Conservation (phyloP, 176 grass and related monocot species). For the Triticum monococcum region DNA sequence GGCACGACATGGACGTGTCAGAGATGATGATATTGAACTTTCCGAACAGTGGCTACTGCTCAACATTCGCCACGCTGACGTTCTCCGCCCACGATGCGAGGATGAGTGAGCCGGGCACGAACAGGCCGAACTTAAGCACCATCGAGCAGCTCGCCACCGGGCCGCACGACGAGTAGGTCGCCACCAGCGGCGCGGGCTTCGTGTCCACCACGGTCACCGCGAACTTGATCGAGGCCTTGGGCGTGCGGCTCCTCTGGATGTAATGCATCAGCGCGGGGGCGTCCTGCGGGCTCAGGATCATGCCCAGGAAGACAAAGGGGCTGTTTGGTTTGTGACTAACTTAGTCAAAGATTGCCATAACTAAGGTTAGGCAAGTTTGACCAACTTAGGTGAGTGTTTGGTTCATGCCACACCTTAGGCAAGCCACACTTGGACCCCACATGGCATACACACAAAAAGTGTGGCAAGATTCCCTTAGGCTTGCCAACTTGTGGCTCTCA, state of each 20-base stretch:
- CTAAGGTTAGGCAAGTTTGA: too few relatives aligned
- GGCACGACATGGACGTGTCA: slow-evolving; percentile 80
- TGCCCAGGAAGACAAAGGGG: slow-evolving; percentile 57
- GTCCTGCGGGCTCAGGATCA: slow-evolving; percentile 47
- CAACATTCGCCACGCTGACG: slow-evolving; percentile 22
- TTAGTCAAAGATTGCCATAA: too few relatives aligned
- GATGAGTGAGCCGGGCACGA: slow-evolving; percentile 62
- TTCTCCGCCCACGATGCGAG: slow-evolving; percentile 72
- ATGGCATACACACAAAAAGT: too few relatives aligned
- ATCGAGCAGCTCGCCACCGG: slow-evolving; percentile 51
- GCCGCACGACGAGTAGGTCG: slow-evolving; percentile 70
- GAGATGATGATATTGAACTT: slow-evolving; percentile 74
- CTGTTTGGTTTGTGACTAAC: too few relatives aligned
- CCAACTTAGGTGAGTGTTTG: too few relatives aligned
- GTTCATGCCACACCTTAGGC: too few relatives aligned
- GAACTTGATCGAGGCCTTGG: slow-evolving; percentile 52
- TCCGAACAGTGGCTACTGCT: slow-evolving; percentile 31
- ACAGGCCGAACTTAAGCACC: slow-evolving; percentile 71
- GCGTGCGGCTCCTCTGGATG: slow-evolving; percentile 40
- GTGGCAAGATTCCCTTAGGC: too few relatives aligned
- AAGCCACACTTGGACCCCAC: too few relatives aligned
- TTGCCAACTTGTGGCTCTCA: too few relatives aligned
- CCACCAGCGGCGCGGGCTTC: slow-evolving; percentile 38
- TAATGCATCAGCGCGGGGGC: slow-evolving; percentile 41
- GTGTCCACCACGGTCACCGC: slow-evolving; percentile 41